Evolutionary conservation across 1,284 basidiomycete genomes (phyloP), one percentile per base, ranked within the genome.

Genomic region (Mycena citricolor): DNA sequence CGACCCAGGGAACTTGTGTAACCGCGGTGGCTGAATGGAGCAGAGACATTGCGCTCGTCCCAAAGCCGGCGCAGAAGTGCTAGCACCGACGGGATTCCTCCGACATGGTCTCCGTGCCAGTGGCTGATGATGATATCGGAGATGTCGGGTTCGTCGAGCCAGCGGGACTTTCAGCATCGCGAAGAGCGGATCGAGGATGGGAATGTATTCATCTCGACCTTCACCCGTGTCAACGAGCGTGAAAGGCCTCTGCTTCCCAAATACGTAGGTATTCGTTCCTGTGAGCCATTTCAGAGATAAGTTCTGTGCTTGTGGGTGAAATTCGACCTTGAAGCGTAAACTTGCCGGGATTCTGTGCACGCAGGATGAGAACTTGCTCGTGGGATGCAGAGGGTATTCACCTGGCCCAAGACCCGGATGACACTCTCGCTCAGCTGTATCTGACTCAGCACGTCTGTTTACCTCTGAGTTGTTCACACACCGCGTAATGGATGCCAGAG

Each of bases 291-390:
- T 12, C 23, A 11, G 7, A 31, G 28, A 41, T 14, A 36, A 32
- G n/a, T n/a, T n/a, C n/a, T n/a, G n/a, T n/a, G n/a, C n/a, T n/a
- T n/a, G n/a, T n/a, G n/a, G n/a, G n/a, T n/a, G n/a, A n/a, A n/a
- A n/a, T n/a, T n/a, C n/a, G n/a, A 79, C 90, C 93, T 74, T 95
- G 90, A 1, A 97, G 73, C 0, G 94, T 95, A 65, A 91, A 94
- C 51, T 88, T 83, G 4, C 92, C 89, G 5, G 93, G 92, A 59
- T 97, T 97, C 81, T 94, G 46, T 11, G 3, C 37, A 26, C 19
- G 32, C 29, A 40, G 19, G 23, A 5, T 39, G 36, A 49, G 43
- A 25, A 19, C 33, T 35, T 20, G 32, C 4, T n/a, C n/a, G 32
- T 13, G 45, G 14, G 12, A 29, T 29, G 1, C 16, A 31, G 20